Percentiles rank a stretch among this genome's conserved stretches.
phyloP scores from a whole-genome alignment of 1,284 basidiomycete genomes.

The Rhodofomes roseus region DNA sequence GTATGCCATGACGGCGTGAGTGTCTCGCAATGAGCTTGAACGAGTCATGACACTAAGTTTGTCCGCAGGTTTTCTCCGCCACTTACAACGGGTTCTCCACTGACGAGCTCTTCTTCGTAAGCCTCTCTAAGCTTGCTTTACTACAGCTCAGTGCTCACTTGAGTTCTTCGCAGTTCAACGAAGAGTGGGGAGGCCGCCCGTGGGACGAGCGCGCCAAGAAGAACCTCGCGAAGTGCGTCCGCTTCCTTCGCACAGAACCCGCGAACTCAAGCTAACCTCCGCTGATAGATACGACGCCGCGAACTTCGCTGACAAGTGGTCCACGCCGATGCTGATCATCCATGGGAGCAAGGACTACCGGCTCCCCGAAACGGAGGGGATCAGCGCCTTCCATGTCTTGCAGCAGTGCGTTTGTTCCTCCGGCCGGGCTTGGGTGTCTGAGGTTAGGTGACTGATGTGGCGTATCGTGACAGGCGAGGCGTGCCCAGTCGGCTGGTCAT shows the following conservation, averaged over 20 bases:
- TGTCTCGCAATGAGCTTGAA: neutral
- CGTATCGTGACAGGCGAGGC: conserved; percentile 45
- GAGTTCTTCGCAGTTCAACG: conserved; percentile 56
- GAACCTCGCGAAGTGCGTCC: conserved; percentile 50
- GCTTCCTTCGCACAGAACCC: neutral
- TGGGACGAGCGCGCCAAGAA: conserved; percentile 63
- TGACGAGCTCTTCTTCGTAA: conserved; percentile 84
- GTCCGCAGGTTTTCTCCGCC: conserved; percentile 59
- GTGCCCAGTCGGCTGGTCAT: conserved; percentile 82
- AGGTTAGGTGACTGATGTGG: conserved; percentile 7
- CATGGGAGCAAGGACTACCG: conserved; percentile 88
- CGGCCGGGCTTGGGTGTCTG: conserved; percentile 15
- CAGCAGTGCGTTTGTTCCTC: conserved; percentile 55
- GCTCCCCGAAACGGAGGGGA: conserved; percentile 78
- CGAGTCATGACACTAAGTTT: conserved; percentile 7
- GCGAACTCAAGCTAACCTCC: neutral
- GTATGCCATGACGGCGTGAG: conserved; percentile 85
- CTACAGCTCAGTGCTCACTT: neutral
- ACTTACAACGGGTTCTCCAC: conserved; percentile 76
- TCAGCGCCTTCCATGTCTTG: conserved; percentile 77
- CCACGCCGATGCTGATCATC: conserved; percentile 79
- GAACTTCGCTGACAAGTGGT: conserved; percentile 82
- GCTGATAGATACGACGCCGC: conserved; percentile 59
- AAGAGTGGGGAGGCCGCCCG: conserved; percentile 79
- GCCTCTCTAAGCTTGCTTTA: conserved; percentile 22